phyloP scores from a whole-genome alignment of 2,329 filamentous ascomycete genomes.

The Apiospora phragmitis region DNA sequence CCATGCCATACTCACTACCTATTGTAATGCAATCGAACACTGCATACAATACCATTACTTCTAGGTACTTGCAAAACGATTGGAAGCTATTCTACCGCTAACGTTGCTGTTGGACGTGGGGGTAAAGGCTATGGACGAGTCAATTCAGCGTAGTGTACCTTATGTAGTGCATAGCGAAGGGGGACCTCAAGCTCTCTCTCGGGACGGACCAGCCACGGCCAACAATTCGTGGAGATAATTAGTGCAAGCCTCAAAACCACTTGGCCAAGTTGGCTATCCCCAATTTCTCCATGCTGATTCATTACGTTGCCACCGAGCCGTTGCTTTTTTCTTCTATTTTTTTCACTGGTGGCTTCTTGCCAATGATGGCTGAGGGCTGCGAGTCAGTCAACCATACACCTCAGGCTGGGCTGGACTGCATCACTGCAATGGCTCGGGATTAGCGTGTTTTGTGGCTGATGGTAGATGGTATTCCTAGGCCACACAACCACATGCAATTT shows the following conservation, averaged over 20 bases:
- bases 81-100: background rate
- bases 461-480: background rate
- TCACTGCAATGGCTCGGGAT: background rate
- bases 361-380: background rate
- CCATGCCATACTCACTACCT: background rate
- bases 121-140: background rate
- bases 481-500: background rate
- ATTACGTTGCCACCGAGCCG: background rate
- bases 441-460: slow-evolving; percentile 2
- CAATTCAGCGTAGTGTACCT: background rate
- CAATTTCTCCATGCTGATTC: background rate
- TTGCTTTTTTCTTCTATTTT: background rate
- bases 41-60: background rate
- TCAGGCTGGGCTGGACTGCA: background rate
- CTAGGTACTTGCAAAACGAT: background rate
- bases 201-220: background rate
- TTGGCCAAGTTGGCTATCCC: background rate
- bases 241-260: background rate
- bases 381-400: background rate
- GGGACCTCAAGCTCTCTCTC: background rate
- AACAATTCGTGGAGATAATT: background rate
- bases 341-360: background rate
- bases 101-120: background rate
- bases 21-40: background rate
- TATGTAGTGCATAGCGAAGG: background rate